Evolutionary conservation across 371 early-diverging fungal genomes (phyloP).

Genomic region (Apophysomyces ossiformis): DNA sequence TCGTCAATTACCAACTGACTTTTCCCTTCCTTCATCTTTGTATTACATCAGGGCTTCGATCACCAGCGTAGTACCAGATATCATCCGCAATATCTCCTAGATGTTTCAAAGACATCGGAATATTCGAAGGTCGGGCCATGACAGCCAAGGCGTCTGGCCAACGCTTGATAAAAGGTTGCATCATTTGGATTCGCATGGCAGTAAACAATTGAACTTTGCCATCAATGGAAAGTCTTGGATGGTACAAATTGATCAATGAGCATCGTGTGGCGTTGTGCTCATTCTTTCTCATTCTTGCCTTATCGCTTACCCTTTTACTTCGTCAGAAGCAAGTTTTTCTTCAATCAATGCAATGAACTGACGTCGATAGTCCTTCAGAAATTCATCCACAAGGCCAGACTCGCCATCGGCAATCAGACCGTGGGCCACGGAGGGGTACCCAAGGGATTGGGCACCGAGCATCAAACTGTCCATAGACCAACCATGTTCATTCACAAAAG

Average conservation of each 20-base stretch:
- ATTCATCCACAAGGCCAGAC: constrained; percentile 77
- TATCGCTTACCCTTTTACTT: constrained; percentile 52
- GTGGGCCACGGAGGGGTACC: constrained; percentile 75
- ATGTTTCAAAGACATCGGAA: constrained; percentile 69
- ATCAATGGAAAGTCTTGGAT: constrained; percentile 37
- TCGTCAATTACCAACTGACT: not conserved
- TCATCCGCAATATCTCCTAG: constrained; percentile 80
- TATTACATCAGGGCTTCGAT: constrained; percentile 76
- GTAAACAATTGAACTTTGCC: constrained; percentile 72
- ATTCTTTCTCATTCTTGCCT: not conserved
- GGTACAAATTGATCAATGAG: constrained; percentile 4
- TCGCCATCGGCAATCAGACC: constrained; percentile 74
- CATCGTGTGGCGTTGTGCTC: constrained; percentile 3
- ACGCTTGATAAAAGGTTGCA: constrained; percentile 69
- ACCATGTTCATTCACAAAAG: constrained; percentile 71
- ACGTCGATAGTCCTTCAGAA: constrained; percentile 67
- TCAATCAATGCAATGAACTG: constrained; percentile 61
- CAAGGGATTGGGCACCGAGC: constrained; percentile 70
- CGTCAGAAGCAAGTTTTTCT: constrained; percentile 34
- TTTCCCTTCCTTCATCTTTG: constrained; percentile 8
- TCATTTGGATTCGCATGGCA: constrained; percentile 70
- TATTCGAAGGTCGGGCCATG: constrained; percentile 78
- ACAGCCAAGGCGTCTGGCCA: constrained; percentile 92
- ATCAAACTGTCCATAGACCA: constrained; percentile 75
- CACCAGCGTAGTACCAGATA: constrained; percentile 90